Base-by-base conservation (phyloP, 305 asterid genomes). In the Fraxinus greggii region DNA sequence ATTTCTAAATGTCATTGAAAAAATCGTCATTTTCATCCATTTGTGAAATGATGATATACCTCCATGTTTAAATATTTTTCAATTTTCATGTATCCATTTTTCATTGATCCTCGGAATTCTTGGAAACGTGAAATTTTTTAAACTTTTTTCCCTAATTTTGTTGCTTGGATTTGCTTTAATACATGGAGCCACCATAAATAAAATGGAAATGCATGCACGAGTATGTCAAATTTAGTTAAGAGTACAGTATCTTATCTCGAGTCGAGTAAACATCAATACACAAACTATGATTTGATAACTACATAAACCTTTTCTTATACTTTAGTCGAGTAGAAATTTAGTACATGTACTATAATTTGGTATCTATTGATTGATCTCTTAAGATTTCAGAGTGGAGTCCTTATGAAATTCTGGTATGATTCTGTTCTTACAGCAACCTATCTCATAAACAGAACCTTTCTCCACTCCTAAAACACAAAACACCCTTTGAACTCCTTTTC, bases 181-280 rank as follows among this genome's bases (percentile, higher is more conserved):
- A 32, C 81, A 80, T 80, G 84, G 70, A 84, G 81, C 75, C 75
- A 74, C 78, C 65, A 48, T 84, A 1, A 54, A 79, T 75, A 80
- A 32, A 76, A 84, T 85, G 89, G 92, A 87, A 87, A 79, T 77
- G 0, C 65, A 7, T 67, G 75, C 70, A 63, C n/a, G 28, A 24
- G 19, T 13, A 33, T n/a, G 23, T 54, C 4, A 54, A n/a, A n/a
- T 26, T 59, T 17, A 3, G 35, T 65, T 35, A 1, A 1, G 40
- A 35, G 2, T 35, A 31, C 2, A 40, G 51, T 40, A 40, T 9
- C 15, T 40, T 12, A 40, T 40, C 17, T 40, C 0, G 15, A 40
- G 51, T 40, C 4, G 42, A 36, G 12, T 36, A 10, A 40, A 9
- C 0, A 9, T 40, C 51, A 40, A 40, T 1, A 36, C 51, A 40